Evolutionary conservation across 176 grass and related monocot species (phyloP), one percentile per base, ranked within the genome.

Genomic region (Triticum urartu): DNA sequence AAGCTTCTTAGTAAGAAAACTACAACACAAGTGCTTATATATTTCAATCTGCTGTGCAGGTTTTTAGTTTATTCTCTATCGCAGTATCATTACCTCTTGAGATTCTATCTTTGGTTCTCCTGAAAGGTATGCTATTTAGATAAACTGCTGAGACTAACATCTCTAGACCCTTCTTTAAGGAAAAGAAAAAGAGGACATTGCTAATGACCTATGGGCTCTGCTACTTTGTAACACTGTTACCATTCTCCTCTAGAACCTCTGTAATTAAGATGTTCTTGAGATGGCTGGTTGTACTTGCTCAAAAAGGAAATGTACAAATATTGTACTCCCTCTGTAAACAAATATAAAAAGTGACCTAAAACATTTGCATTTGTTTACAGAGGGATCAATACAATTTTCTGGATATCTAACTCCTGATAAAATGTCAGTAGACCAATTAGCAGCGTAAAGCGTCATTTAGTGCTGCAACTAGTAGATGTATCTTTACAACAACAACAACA

Each of bases 41-140:
- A 42, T 95, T 56, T 24, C 48, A 48, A 59, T 88, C 38, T 62
- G 81, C 82, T 82, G 26, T 87, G 67, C 90, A 99, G 97, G 94
- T 99, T 24, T 99, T 94, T 87, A 81, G 87, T 90, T 81, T 99
- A 45, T 99, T 99, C 78, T 87, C 89, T 59, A 78, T 87, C 64
- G 75, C 86, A 72, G 66, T 89, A 42, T 99, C 97, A 76, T 88
- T 91, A 65, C 63, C 90, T 79, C 88, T 94, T 42, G 92, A 99
- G 90, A 72, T 94, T n/a, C 65, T 91, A 38, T 88, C 86, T 83
- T 91, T 96, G 82, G 86, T 85, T 81, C 86, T 96, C 80, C 64
- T 99, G 62, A 99, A 93, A 92, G 97, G 97, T 99, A 88, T 74
- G 34, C 25, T 85, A 67, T 42, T 85, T 34, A 68, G 56, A 81